phyloP scores from a whole-genome alignment of 1,139 yeast genomes.

The Pichia sorboxylosa region DNA sequence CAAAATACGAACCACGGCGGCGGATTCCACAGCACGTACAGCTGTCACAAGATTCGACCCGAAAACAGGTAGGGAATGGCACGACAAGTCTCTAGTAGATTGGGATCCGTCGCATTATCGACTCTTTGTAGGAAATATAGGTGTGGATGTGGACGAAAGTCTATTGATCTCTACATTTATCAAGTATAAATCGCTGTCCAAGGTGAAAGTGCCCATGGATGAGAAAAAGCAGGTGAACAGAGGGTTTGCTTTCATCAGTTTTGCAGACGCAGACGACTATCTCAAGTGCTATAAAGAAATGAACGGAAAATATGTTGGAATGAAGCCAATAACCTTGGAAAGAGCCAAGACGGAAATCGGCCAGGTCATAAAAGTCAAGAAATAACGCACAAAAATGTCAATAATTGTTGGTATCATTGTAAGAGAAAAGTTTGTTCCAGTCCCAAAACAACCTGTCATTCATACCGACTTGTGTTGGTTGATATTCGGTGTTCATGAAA shows the following conservation, averaged over 20 bases:
- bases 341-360: constrained; percentile 36
- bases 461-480: constrained; percentile 2
- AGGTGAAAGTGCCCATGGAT: constrained; percentile 47
- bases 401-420: too few relatives aligned
- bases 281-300: constrained; percentile 60
- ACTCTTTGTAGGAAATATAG: constrained; percentile 64
- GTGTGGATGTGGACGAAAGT: constrained; percentile 54
- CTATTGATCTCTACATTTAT: constrained; percentile 41
- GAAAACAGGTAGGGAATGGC: constrained; percentile 32
- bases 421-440: constrained; percentile 8
- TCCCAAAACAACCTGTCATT: constrained; percentile 8
- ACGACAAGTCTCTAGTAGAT: constrained; percentile 34
- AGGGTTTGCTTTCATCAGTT: constrained; percentile 67
- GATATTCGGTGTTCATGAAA: constrained; percentile 5
- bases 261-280: constrained; percentile 50
- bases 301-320: constrained; percentile 69
- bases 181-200: constrained; percentile 34
- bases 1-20: constrained; percentile 1
- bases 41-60: constrained; percentile 14
- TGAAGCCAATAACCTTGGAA: constrained; percentile 59
- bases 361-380: constrained; percentile 9
- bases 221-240: constrained; percentile 28
- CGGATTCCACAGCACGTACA: neutral
- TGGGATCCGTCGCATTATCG: constrained; percentile 42
- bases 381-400: too few relatives aligned